phyloP scores from a whole-genome alignment of 805 yeast genomes.

The Barnettozyma sp. region DNA sequence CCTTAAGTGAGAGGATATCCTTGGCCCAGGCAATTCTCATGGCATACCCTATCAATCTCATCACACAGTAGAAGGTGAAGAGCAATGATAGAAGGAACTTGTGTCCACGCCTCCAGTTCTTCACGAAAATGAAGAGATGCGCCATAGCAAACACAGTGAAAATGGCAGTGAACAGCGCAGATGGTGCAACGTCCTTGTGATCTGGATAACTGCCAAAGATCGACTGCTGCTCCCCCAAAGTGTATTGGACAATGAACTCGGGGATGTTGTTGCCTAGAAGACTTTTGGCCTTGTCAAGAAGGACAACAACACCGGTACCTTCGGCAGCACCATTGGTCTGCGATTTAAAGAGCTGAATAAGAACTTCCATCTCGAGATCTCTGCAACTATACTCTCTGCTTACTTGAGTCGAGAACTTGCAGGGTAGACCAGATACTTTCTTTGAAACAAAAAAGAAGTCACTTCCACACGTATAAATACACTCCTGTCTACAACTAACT shows the following conservation, averaged over 20 bases:
- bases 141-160: constrained; percentile 43
- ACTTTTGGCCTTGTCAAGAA: constrained; percentile 29
- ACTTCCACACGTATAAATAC: constrained; percentile 2
- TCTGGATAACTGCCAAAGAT: constrained; percentile 62
- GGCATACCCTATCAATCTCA: constrained; percentile 53
- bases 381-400: too few species aligned
- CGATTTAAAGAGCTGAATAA: constrained; percentile 15
- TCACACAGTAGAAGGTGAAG: constrained; percentile 44
- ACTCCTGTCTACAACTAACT: too few species aligned
- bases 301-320: constrained; percentile 41
- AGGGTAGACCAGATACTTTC: too few species aligned
- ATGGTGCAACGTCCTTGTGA: constrained; percentile 49
- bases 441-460: too few species aligned
- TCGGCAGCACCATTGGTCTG: constrained; percentile 38
- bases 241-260: constrained; percentile 29
- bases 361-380: too few species aligned
- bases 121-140: constrained; percentile 39
- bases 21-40: constrained; percentile 53
- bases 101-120: constrained; percentile 51
- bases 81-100: constrained; percentile 49
- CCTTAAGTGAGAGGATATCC: constrained; percentile 37
- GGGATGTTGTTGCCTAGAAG: constrained; percentile 38
- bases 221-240: constrained; percentile 36
- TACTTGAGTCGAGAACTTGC: too few species aligned
- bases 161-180: constrained; percentile 47